Evolutionary conservation across 2,329 filamentous ascomycete genomes (phyloP).

Genomic region (Botrytis fragariae): DNA sequence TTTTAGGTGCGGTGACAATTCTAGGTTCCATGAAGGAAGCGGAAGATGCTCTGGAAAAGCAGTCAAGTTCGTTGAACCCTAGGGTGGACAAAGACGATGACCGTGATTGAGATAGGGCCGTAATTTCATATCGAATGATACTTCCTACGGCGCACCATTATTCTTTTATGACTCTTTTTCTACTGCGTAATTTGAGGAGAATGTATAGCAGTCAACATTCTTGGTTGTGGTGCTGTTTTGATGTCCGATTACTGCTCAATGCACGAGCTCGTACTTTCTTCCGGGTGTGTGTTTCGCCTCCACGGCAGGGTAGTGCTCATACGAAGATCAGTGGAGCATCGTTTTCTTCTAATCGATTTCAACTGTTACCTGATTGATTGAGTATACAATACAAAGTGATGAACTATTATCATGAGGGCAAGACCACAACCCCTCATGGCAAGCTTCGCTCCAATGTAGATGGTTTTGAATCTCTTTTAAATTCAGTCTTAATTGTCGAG

Average conservation of each 20-base stretch:
- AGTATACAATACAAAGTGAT: not conserved
- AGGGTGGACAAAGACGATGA: not conserved
- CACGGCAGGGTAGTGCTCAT: not conserved
- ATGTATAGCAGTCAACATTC: not conserved
- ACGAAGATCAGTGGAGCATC: not conserved
- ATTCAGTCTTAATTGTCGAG: not conserved
- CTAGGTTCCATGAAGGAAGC: not conserved
- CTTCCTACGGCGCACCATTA: not conserved
- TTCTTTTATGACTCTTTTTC: not conserved
- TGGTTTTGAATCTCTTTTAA: not conserved
- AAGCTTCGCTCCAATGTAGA: not conserved
- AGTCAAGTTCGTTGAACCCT: not conserved
- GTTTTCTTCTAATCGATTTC: not conserved
- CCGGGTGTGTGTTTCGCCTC: not conserved
- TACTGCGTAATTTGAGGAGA: not conserved
- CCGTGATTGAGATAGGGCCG: not conserved
- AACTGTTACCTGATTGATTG: not conserved
- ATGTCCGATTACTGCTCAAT: not conserved
- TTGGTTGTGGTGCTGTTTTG: not conserved
- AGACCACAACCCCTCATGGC: not conserved
- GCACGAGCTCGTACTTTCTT: not conserved
- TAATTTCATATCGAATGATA: not conserved
- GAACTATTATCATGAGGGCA: not conserved
- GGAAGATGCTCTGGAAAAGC: not conserved
- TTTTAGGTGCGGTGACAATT: not conserved